These are phyloP conservation scores for Aspergillus eucalypticola DNA, from an alignment of 2,329 filamentous ascomycete species.

Conservation along the genomic window DNA sequence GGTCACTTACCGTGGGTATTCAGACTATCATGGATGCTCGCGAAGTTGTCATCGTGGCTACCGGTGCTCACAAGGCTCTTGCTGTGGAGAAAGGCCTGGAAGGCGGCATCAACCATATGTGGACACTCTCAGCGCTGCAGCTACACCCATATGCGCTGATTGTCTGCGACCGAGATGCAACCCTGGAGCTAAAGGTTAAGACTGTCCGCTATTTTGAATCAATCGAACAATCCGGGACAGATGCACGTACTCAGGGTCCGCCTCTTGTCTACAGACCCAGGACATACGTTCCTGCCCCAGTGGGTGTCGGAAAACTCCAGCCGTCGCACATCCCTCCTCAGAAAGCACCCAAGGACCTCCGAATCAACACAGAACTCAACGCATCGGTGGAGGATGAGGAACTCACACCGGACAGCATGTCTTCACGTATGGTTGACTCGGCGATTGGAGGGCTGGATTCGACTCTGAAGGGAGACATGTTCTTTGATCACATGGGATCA, in stretches of 20 bases:
- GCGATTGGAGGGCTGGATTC: slow-evolving; percentile 46
- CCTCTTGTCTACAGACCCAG: slow-evolving; percentile 43
- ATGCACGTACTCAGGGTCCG: slow-evolving; percentile 46
- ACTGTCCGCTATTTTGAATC: slow-evolving; percentile 74
- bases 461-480: slow-evolving; percentile 42
- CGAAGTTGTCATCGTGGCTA: slow-evolving; percentile 80
- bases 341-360: slow-evolving; percentile 43
- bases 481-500: slow-evolving; percentile 47
- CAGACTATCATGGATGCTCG: slow-evolving; percentile 78
- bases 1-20: slow-evolving; percentile 82
- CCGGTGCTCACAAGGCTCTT: slow-evolving; percentile 76
- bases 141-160: slow-evolving; percentile 79
- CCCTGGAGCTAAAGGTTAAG: slow-evolving; percentile 71
- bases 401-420: slow-evolving; percentile 52
- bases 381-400: slow-evolving; percentile 44
- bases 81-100: slow-evolving; percentile 80
- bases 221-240: slow-evolving; percentile 64
- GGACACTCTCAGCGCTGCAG: slow-evolving; percentile 80
- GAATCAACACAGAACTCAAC: slow-evolving; percentile 47
- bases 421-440: slow-evolving; percentile 48
- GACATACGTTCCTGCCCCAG: slow-evolving; percentile 37
- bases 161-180: slow-evolving; percentile 79
- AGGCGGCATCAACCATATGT: slow-evolving; percentile 84
- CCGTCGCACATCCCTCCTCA: slow-evolving; percentile 30
- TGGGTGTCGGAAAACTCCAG: slow-evolving; percentile 21